phyloP scores from a whole-genome alignment of 148 eudicot species.

The Amaranthus cruentus region DNA sequence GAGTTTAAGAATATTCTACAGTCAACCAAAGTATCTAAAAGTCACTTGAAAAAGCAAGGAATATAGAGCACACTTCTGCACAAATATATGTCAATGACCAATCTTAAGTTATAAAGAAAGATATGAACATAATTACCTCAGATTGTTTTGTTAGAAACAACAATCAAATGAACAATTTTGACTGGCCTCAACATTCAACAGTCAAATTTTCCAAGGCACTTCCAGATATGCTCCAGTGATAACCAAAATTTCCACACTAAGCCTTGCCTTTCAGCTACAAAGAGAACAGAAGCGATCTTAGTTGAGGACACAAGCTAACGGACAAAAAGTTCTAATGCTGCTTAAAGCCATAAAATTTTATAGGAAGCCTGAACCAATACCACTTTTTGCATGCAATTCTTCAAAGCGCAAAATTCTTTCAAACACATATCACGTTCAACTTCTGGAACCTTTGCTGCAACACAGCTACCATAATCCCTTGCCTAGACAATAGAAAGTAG shows the following conservation, averaged over 20 bases:
- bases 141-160: slow-evolving; percentile 8
- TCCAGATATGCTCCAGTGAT: slow-evolving; percentile 13
- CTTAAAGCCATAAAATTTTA: slow-evolving; percentile 1
- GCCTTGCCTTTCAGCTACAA: slow-evolving; percentile 61
- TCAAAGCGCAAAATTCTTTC: slow-evolving; percentile 77
- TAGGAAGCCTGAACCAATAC: slow-evolving; percentile 31
- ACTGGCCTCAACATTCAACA: background rate
- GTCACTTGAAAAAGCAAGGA: slow-evolving; percentile 7
- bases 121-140: slow-evolving; percentile 13
- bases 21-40: background rate
- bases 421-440: slow-evolving; percentile 88
- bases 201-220: background rate
- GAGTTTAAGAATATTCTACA: background rate
- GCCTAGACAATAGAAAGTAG: slow-evolving; percentile 48
- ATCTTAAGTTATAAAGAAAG: slow-evolving; percentile 1
- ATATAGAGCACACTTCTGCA: background rate
- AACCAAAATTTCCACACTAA: slow-evolving; percentile 24
- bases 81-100: background rate
- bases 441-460: slow-evolving; percentile 83
- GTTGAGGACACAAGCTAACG: slow-evolving; percentile 5
- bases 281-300: slow-evolving; percentile 14
- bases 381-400: slow-evolving; percentile 82
- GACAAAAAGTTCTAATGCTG: background rate
- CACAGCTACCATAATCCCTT: slow-evolving; percentile 82
- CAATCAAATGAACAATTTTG: slow-evolving; percentile 7